phyloP scores from a whole-genome alignment of 176 grass and related monocot genomes.

The bread wheat (Triticum aestivum) region DNA sequence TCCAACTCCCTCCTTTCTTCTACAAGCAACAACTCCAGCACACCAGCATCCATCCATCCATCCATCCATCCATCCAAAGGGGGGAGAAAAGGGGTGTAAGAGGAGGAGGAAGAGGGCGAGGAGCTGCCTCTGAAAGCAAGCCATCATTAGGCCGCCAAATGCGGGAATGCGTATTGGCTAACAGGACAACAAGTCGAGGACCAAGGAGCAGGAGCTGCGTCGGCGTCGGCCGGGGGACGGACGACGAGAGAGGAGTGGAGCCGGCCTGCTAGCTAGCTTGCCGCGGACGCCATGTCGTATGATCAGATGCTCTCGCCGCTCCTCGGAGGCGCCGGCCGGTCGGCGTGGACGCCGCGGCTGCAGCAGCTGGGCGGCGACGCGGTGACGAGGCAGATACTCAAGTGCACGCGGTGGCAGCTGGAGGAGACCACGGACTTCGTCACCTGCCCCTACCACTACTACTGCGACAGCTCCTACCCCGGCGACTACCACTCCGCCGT shows the following conservation, averaged over 20 bases:
- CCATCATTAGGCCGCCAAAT: constrained; percentile 40
- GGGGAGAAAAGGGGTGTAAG: constrained; percentile 28
- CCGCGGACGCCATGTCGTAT: constrained; percentile 36
- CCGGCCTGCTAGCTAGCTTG: not conserved
- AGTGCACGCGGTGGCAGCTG: constrained; percentile 96
- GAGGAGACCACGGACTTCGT: constrained; percentile 90
- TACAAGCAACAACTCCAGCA: constrained; percentile 74
- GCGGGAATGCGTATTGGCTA: constrained; percentile 62
- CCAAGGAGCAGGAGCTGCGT: constrained; percentile 16
- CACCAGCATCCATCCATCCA: constrained; percentile 35
- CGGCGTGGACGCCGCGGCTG: constrained; percentile 30
- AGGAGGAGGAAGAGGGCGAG: constrained; percentile 21
- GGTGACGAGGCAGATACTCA: constrained; percentile 71
- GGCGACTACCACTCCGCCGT: constrained; percentile 66
- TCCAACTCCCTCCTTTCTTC: constrained; percentile 22
- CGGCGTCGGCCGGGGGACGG: not conserved
- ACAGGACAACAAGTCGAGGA: constrained; percentile 17
- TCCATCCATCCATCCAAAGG: not conserved
- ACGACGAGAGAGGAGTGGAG: not conserved
- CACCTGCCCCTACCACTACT: constrained; percentile 97
- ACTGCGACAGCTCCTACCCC: constrained; percentile 88
- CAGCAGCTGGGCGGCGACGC: constrained; percentile 24
- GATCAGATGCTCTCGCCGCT: constrained; percentile 48
- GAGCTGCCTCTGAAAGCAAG: constrained; percentile 41
- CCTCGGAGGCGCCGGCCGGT: constrained; percentile 23